Evolutionary conservation across 257 asterid genomes (phyloP), one percentile per base, ranked within the genome.

Genomic region (Gentiana dahurica): DNA sequence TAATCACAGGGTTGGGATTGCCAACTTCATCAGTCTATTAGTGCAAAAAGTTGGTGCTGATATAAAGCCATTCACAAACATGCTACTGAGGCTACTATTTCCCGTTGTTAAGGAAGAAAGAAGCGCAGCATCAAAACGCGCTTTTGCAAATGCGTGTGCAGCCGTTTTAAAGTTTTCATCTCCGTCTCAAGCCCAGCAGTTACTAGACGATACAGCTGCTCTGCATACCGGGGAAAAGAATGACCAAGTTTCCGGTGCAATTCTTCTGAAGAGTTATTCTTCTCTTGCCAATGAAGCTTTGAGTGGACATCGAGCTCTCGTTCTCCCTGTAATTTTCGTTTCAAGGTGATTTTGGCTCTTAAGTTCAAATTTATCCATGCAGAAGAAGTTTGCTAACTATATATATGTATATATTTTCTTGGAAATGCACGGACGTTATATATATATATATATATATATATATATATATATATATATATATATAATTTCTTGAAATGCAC

Each of bases 71-170:
- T 91, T 87, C 82, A 78, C 89, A n/a, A 64, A 69, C 70, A 61
- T 72, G 76, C 82, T 91, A 49, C 77, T 91, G 90, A 85, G 69
- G 83, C 93, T 87, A 58, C 75, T 91, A 59, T 81, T 91, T 77
- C 90, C 93, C 49, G 98, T 76, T 57, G 94, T 81, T 55, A 85
- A 75, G 77, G 96, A 87, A 64, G 98, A 91, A 76, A 91, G 67
- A 75, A 87, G 98, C 65, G 68, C 76, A 67, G 76, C 93, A 33
- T 83, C 94, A 41, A 76, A 15, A 68, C 95, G 95, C 62, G 96
- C 95, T 59, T 88, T 85, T 74, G 92, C 96, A 51, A 87, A 80
- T 83, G 98, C 98, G 45, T 91, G 96, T 71, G 92, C 98, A 41
- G 65, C 79, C 63, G 85, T 91, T 69, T 70, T 91, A 77, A 91